These are phyloP conservation scores for Nakazawaea wickerhamii DNA, from an alignment of 805 yeast genomes.

Conservation along the genomic window DNA sequence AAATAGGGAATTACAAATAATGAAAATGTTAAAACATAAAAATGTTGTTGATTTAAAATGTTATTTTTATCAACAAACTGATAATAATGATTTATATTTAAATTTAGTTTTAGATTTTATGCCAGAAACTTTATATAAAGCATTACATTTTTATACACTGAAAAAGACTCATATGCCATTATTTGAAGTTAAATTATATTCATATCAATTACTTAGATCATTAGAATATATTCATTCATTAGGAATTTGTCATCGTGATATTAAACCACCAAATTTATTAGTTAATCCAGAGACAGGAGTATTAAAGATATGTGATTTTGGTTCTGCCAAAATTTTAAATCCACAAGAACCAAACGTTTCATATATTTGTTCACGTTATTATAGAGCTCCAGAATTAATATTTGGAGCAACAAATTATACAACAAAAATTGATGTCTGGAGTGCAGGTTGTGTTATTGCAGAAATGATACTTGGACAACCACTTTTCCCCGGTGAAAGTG, in stretches of 20 bases:
- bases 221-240: constrained; percentile 70
- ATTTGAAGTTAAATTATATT: constrained; percentile 80
- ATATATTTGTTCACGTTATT: constrained; percentile 93
- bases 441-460: constrained; percentile 97
- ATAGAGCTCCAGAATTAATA: constrained; percentile 95
- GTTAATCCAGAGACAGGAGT: constrained; percentile 83
- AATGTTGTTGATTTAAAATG: constrained; percentile 86
- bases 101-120: constrained; percentile 87
- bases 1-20: constrained; percentile 90
- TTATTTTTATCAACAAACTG: constrained; percentile 72
- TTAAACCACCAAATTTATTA: constrained; percentile 83
- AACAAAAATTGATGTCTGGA: constrained; percentile 95
- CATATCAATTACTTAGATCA: constrained; percentile 72
- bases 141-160: constrained; percentile 71
- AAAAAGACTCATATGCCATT: constrained; percentile 79
- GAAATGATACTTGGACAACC: constrained; percentile 95
- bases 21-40: constrained; percentile 83
- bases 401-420: constrained; percentile 97
- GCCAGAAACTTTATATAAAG: constrained; percentile 94
- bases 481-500: constrained; percentile 94
- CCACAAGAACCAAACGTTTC: constrained; percentile 93
- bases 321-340: constrained; percentile 85
- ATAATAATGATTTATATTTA: constrained; percentile 77
- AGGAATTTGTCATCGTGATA: constrained; percentile 87
- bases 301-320: constrained; percentile 92